Evolutionary conservation across 2,329 filamentous ascomycete species (phyloP), one percentile per base, ranked within the genome.

Genomic region (Pseudopithomyces maydicus): DNA sequence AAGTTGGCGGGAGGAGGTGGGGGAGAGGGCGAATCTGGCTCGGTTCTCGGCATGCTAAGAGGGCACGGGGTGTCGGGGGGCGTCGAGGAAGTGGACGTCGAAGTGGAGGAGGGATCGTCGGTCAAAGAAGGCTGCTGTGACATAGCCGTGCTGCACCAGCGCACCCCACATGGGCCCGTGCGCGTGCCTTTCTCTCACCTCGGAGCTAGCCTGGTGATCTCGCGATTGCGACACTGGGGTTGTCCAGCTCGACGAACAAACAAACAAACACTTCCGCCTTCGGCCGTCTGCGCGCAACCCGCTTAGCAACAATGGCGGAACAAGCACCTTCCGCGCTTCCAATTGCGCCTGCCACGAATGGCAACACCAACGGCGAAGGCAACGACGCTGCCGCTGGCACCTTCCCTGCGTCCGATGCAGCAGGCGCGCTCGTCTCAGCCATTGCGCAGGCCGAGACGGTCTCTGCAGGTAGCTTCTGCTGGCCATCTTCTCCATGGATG

Each of bases 361-460:
- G 36, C 45, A 22, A n/a, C n/a, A n/a, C n/a, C n/a, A n/a, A 72
- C 59, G 71, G 38, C n/a, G n/a, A 14, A 3, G 12, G 68, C 62
- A 61, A 63, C 44, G 61, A 72, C 44, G 68, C 70, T 6, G 62
- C 66, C 14, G 14, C 32, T 38, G 35, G 68, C 62, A 61, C 63
- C 45, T 61, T 73, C 44, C 69, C 70, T 7, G 62, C 66, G 11
- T 56, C 71, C 32, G 71, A 76, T 57, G 67, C 74, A 17, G 74
- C 74, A 45, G 73, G 70, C 6, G 66, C 77, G 62, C 71, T 72
- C 0, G 68, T 74, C 5, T 72, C 75, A 54, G 71, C 76, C 45
- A 74, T 77, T 11, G 68, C 73, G 10, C 74, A 75, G 57, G 72
- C 73, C 11, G 73, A 77, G 61, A 72, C 74, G 26, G 79, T 80